Evolutionary conservation across 139 green algal genomes (phyloP), one percentile per base, ranked within the genome.

Genomic region (Tetradesmus lagerheimii): DNA sequence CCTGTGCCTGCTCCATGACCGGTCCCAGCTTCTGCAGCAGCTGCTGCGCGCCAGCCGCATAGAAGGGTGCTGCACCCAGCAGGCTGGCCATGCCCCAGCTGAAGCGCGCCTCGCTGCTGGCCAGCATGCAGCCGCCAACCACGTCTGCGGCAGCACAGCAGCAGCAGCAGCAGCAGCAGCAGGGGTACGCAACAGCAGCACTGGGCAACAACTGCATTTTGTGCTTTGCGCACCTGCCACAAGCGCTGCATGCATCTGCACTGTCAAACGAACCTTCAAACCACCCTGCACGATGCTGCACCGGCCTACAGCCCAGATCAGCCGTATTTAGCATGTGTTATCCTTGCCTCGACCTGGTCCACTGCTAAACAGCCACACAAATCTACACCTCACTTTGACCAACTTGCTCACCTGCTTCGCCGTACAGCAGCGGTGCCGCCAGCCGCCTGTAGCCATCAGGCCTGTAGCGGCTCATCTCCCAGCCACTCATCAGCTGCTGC

Each of bases 401-500:
- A 75, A 16, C 64, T 9, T 25, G 8, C 83, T 41, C 64, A 88
- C 83, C 50, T 71, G 41, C 83, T 90, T 96, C 95, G 11, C 96
- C 96, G 0, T 92, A 86, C 79, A 98, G 91, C 91, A 95, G 86
- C 2, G 96, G 96, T 20, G 93, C 93, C 0, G 89, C 62, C 43
- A 97, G 71, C 41, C 86, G 57, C 43, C 86, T 87, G 90, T 97
- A 98, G 34, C 96, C 96, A 83, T 97, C 93, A 25, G 92, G 84
- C 3, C 95, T 91, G 6, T 81, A 83, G 0, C 77, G 34, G 20
- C 90, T 79, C 77, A 97, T 87, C 35, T 91, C 53, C 2, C 18
- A 20, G 14, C 18, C 25, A 15, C 57, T 23, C 87, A 91, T 91
- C 87, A 91, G 77, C 78, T 90, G 57, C 88, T 92, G 87, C 25